A percentile compares a stretch with the other conserved stretches of the same genome.
phyloP scores from a whole-genome alignment of 164 flowering plant species.

The Akebia trifoliata region DNA sequence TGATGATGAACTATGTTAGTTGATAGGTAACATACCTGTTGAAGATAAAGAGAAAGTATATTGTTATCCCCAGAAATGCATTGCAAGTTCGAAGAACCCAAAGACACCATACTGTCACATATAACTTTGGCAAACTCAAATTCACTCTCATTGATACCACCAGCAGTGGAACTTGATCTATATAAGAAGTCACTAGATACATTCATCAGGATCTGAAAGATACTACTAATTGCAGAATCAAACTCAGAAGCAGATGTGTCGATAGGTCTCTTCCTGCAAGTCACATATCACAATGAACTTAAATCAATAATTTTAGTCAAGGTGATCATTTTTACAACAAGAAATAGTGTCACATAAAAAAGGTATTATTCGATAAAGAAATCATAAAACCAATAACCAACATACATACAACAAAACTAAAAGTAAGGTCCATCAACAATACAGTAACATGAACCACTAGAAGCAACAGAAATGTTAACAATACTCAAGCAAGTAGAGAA shows the following conservation, averaged over 20 bases:
- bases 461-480: too few relatives aligned
- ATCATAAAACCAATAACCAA: too few relatives aligned
- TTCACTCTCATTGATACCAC: conserved; percentile 64
- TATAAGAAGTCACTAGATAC: conserved; percentile 56
- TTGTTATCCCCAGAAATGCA: conserved; percentile 51
- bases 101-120: conserved; percentile 90
- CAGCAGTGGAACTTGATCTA: conserved; percentile 38
- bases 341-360: too few relatives aligned
- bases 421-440: too few relatives aligned
- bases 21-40: conserved; percentile 53
- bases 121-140: conserved; percentile 83
- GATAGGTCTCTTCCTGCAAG: conserved; percentile 72
- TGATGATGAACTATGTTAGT: conserved; percentile 5
- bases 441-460: too few relatives aligned
- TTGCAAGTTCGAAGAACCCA: conserved; percentile 77
- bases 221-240: conserved; percentile 66
- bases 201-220: conserved; percentile 75
- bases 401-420: too few relatives aligned
- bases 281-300: conserved; percentile 11
- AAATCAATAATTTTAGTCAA: conserved; percentile 10
- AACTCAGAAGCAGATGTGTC: conserved; percentile 71
- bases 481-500: too few relatives aligned
- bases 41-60: conserved; percentile 51
- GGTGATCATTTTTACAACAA: too few relatives aligned
- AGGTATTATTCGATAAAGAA: too few relatives aligned